Conservation (phyloP, 1,284 basidiomycete genomes). For the Rhodotorula sp. region DNA sequence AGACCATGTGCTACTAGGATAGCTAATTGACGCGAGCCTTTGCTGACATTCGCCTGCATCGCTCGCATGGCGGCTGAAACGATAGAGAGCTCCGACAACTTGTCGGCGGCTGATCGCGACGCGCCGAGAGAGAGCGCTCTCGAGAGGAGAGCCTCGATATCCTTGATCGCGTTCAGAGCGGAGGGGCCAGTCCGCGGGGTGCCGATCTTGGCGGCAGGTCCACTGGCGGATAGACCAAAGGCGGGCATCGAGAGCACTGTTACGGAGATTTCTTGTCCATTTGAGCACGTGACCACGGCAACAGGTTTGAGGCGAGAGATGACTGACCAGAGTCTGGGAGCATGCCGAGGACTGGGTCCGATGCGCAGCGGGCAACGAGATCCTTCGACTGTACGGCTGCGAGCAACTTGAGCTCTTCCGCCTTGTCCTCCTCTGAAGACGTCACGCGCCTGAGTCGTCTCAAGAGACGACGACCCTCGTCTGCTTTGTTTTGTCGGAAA, state of each 20-base stretch:
- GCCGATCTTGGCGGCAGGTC: slow-evolving; percentile 16
- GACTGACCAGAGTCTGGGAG: slow-evolving; percentile 42
- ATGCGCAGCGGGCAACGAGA: slow-evolving; percentile 42
- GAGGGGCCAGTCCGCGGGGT: slow-evolving; percentile 30
- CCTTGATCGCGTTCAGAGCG: slow-evolving; percentile 29
- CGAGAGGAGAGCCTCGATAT: slow-evolving; percentile 31
- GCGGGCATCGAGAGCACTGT: slow-evolving; percentile 39
- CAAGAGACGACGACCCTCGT: slow-evolving; percentile 8
- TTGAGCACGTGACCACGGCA: background rate
- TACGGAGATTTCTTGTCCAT: too few species aligned
- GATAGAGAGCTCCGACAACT: slow-evolving; percentile 32
- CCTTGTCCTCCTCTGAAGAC: slow-evolving; percentile 54
- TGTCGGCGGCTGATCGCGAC: slow-evolving; percentile 25
- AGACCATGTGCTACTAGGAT: slow-evolving; percentile 62
- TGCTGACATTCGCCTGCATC: slow-evolving; percentile 74
- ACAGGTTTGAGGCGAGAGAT: background rate
- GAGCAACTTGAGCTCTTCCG: slow-evolving; percentile 60
- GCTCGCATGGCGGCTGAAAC: slow-evolving; percentile 61
- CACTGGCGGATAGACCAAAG: slow-evolving; percentile 13
- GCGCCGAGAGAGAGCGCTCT: slow-evolving; percentile 29
- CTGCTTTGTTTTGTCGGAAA: slow-evolving; percentile 13
- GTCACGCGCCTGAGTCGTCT: slow-evolving; percentile 22
- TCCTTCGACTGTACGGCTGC: slow-evolving; percentile 46
- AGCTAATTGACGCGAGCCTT: slow-evolving; percentile 53
- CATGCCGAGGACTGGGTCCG: slow-evolving; percentile 49